phyloP scores from a whole-genome alignment of 1,139 yeast genomes.

The Lipomyces yarrowii region DNA sequence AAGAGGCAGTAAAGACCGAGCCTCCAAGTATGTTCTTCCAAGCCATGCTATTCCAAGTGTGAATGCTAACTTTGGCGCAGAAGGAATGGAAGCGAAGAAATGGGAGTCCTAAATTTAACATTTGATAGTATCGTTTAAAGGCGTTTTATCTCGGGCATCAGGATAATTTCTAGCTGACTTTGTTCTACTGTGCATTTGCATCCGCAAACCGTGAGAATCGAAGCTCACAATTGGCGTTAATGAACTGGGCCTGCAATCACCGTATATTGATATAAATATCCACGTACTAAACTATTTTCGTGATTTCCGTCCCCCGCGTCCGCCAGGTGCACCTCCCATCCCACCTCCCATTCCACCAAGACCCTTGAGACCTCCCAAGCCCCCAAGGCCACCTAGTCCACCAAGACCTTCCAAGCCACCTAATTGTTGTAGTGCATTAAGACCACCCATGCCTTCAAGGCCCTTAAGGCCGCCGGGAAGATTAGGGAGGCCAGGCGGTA shows the following conservation, averaged over 20 bases:
- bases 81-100: constrained; percentile 47
- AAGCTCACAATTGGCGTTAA: neutral
- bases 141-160: neutral
- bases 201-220: neutral
- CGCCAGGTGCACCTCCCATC: constrained; percentile 12
- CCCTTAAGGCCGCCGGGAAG: constrained; percentile 42
- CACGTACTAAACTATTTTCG: constrained; percentile 20
- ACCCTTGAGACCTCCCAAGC: constrained; percentile 24
- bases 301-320: constrained; percentile 11
- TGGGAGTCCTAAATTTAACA: constrained; percentile 37
- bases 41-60: neutral
- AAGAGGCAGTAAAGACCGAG: constrained; percentile 63
- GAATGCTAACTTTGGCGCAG: constrained; percentile 9
- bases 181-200: neutral
- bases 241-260: neutral
- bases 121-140: neutral
- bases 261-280: constrained; percentile 1
- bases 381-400: constrained; percentile 17
- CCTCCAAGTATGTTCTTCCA: constrained; percentile 56
- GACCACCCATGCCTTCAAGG: constrained; percentile 10
- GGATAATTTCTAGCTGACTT: neutral
- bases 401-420: constrained; percentile 25
- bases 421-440: constrained; percentile 8
- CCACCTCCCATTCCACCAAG: constrained; percentile 16
- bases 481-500: constrained; percentile 36